Base-by-base conservation (phyloP, 768 basidiomycete species). In the Russula sp. region DNA sequence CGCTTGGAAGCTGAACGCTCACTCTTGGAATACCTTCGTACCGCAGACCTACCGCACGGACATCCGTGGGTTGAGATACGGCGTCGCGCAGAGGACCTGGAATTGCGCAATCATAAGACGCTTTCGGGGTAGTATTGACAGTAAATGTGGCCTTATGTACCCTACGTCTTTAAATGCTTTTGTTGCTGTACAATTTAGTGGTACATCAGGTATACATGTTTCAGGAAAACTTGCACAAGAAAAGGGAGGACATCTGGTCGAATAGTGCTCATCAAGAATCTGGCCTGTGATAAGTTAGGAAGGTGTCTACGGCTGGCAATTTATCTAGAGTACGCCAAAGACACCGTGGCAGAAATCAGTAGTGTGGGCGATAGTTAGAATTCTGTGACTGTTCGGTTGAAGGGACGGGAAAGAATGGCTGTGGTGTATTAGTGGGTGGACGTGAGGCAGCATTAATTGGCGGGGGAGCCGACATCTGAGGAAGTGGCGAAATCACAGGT, bases 381-480 rank as follows among this genome's bases (percentile, higher is more conserved):
- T 42, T 48, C 35, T 58, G 61, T 20, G 57, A 22, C 7, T 59
- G 62, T 9, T 52, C 38, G 22, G 52, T 39, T 22, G 61, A 25
- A 29, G 46, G 3, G 8, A 32, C 35, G 2, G 53, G 48, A n/a
- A 45, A 48, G 46, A 10, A 55, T n/a, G 57, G 45, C 5, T 58
- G 56, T 13, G 39, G 47, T 1, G 49, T 45, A 57, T n/a, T 48
- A 35, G 43, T 58, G 34, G 57, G 35, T 25, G 52, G 52, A 22
- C 57, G 56, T 13, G 62, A 63, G 20, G 58, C 39, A 7, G 62
- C n/a, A 34, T 42, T 59, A n/a, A 58, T 13, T 43, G 57, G 46
- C 10, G 58, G 62, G 9, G 57, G 52, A 10, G 56, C 51, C 5
- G 60, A 42, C 11, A 53, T 58, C 7, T 56, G 22, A 45, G 61